Evolutionary conservation across 352 stramenopile species (phyloP), one percentile per base, ranked within the genome.

Genomic region (Thalassiosira hispida): DNA sequence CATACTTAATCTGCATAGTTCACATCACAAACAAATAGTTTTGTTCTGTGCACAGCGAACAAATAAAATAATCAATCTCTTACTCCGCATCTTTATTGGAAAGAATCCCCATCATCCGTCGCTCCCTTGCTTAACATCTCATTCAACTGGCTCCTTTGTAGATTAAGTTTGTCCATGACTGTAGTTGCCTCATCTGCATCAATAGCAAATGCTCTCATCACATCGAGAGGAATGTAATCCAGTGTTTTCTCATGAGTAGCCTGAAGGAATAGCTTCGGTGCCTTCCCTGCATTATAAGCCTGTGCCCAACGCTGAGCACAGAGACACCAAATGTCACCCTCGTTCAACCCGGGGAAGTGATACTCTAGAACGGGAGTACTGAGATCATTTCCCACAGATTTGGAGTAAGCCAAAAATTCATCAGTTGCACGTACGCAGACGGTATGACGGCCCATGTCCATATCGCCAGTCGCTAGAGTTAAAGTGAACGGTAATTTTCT

Each of bases 161-260:
- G 46, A 75, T 91, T 88, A 16, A 92, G 72, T 22, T 67, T 57
- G 27, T 86, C 51, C 12, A 89, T 55, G 29, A 79, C 68, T 20
- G 69, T 31, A 55, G 81, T 70, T 44, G 84, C 77, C 46, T 90
- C 86, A 1, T 83, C 73, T 12, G 49, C 47, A 79, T 93, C 88
- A 46, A 93, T 61, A 18, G 85, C 88, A 81, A 81, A 89, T 57
- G 75, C 55, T 6, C 40, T 67, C 29, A 94, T 73, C 1, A 88
- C 56, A 0, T 86, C 82, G 29, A 94, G 74, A 9, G 82, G 61
- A 22, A 86, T 71, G 60, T 85, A 89, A 65, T 91, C 74, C 51
- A 94, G 63, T 14, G 88, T 93, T 57, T 92, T 91, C 75, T 93
- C 86, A 77, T 94, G 90, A 14, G 88, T 94, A 5, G 83, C 40